Evolutionary conservation across 345 rosid genomes (phyloP).

Genomic region (Clausena lansium): DNA sequence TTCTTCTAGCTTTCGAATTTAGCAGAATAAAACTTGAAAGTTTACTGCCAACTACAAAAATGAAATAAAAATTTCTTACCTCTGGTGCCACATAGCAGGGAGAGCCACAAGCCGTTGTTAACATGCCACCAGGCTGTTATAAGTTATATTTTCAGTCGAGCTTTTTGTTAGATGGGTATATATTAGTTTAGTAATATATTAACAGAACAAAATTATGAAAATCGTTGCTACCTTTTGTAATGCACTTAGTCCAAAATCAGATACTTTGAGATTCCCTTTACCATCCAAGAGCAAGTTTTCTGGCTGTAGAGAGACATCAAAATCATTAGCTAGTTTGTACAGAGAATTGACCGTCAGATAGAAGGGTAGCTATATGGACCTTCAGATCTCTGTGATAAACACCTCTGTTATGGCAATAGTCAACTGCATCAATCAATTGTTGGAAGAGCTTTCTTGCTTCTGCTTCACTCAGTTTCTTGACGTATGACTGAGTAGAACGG

Average conservation of each 20-base stretch:
- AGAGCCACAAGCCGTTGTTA: conserved; percentile 88
- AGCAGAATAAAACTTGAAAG: background rate
- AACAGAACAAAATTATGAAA: background rate
- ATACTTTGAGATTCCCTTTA: conserved; percentile 77
- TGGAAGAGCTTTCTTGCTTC: conserved; percentile 84
- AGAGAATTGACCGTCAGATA: background rate
- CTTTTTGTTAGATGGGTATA: background rate
- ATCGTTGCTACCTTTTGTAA: conserved; percentile 50
- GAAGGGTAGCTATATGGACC: conserved; percentile 30
- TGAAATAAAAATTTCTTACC: conserved; percentile 36
- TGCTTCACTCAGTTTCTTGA: conserved; percentile 52
- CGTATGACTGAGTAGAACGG: conserved; percentile 43
- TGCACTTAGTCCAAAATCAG: conserved; percentile 89
- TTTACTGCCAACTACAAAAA: background rate
- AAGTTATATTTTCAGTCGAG: conserved; percentile 15
- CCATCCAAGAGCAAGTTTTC: conserved; percentile 78
- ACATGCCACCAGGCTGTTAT: conserved; percentile 71
- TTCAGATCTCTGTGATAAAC: conserved; percentile 93
- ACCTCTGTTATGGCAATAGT: conserved; percentile 82
- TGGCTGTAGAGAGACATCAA: conserved; percentile 51
- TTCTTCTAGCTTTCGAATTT: background rate
- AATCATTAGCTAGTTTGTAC: conserved; percentile 2
- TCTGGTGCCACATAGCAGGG: conserved; percentile 95
- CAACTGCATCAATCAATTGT: conserved; percentile 86
- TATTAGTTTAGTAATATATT: too few species aligned